A percentile compares a stretch with the other conserved stretches of the same genome.
These are phyloP conservation scores for Yueomyces sinensis DNA, from an alignment of 805 yeast species.

Conservation along the genomic window DNA sequence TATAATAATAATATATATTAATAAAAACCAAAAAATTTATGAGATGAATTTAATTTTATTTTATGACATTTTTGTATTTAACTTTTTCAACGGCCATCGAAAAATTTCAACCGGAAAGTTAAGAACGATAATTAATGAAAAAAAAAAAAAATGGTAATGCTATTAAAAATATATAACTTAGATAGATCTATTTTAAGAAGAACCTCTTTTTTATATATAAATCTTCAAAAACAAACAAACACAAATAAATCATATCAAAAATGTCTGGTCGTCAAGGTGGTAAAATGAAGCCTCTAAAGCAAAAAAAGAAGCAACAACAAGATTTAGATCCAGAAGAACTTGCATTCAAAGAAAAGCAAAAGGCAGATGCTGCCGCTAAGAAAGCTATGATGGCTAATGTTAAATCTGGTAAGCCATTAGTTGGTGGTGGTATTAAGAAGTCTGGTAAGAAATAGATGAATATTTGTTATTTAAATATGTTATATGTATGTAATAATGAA, in stretches of 20 bases:
- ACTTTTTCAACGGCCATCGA: too few relatives aligned
- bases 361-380: slow-evolving; percentile 86
- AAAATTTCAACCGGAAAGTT: too few relatives aligned
- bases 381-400: slow-evolving; percentile 84
- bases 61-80: too few relatives aligned
- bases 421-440: slow-evolving; percentile 94
- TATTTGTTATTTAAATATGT: too few relatives aligned
- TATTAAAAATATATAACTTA: too few relatives aligned
- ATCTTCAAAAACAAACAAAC: not conserved
- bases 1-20: too few relatives aligned
- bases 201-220: too few relatives aligned
- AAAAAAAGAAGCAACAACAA: slow-evolving; percentile 66
- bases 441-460: slow-evolving; percentile 40
- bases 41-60: too few relatives aligned
- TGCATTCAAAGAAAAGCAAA: slow-evolving; percentile 88
- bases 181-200: too few relatives aligned
- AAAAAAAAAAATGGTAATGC: too few relatives aligned
- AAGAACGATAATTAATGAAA: too few relatives aligned
- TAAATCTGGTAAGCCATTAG: slow-evolving; percentile 79
- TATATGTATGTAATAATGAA: too few relatives aligned
- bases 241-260: not conserved
- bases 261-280: slow-evolving; percentile 99
- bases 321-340: slow-evolving; percentile 76
- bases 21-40: not conserved
- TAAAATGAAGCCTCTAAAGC: slow-evolving; percentile 66